A percentile compares a stretch with the other conserved stretches of the same genome.
These are phyloP conservation scores for Pezicula rhizophila DNA, from an alignment of 2,329 filamentous ascomycete species.

Conservation along the genomic window DNA sequence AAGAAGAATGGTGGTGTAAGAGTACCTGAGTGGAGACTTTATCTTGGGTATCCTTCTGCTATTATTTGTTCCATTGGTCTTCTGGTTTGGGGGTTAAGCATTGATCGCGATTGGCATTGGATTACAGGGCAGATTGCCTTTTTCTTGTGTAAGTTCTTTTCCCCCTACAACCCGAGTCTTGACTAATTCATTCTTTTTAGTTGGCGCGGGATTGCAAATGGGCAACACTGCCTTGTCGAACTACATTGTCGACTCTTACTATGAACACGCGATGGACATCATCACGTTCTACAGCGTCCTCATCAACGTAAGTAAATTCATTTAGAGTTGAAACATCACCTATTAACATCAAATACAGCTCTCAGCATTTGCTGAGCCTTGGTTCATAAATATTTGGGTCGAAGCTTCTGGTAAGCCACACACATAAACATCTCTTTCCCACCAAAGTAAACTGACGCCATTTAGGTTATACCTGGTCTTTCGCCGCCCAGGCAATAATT, in stretches of 20 bases:
- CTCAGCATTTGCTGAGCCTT: conserved; percentile 17
- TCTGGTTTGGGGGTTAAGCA: conserved; percentile 48
- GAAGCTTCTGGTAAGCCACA: conserved; percentile 8
- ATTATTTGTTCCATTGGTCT: conserved; percentile 42
- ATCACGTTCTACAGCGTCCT: conserved; percentile 49
- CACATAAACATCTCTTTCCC: neutral
- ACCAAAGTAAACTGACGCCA: neutral
- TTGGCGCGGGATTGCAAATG: conserved; percentile 49
- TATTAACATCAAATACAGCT: conserved; percentile 17
- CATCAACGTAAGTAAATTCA: conserved; percentile 44
- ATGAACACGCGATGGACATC: conserved; percentile 46
- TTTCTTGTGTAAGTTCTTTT: conserved; percentile 40
- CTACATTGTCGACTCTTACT: conserved; percentile 51
- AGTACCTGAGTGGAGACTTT: conserved; percentile 48
- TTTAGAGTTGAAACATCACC: neutral
- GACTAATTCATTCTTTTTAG: conserved; percentile 22
- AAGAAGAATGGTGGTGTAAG: conserved; percentile 36
- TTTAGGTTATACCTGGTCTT: conserved; percentile 23
- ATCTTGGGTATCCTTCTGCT: conserved; percentile 48
- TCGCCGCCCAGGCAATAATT: conserved; percentile 25
- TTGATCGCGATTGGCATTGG: conserved; percentile 49
- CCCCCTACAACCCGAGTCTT: neutral
- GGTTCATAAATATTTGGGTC: conserved; percentile 25
- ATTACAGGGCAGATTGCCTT: conserved; percentile 50
- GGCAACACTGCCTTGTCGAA: conserved; percentile 47